phyloP scores from a whole-genome alignment of 768 basidiomycete species.

The Trametes punicea region DNA sequence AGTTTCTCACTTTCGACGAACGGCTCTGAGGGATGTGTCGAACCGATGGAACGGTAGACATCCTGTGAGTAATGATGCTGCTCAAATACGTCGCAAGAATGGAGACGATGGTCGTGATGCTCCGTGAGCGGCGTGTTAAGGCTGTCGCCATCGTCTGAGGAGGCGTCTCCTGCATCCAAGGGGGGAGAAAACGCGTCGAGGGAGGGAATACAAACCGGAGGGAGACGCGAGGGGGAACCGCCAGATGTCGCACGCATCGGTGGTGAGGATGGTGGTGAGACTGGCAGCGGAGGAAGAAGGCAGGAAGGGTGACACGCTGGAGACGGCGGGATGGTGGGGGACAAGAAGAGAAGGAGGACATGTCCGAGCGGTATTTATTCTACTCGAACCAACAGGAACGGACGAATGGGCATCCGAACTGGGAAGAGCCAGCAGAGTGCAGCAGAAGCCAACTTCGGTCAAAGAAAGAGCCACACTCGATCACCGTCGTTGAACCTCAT shows the following conservation, averaged over 20 bases:
- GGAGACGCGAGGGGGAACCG: constrained; percentile 1
- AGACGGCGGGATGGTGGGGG: constrained; percentile 13
- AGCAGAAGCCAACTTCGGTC: constrained; percentile 2
- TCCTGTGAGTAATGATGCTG: constrained; percentile 17
- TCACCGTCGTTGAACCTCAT: constrained; percentile 6
- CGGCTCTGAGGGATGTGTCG: not conserved
- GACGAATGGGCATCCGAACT: constrained; percentile 14
- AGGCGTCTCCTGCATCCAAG: constrained; percentile 32
- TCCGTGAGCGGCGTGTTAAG: constrained; percentile 40
- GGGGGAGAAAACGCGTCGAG: constrained; percentile 33
- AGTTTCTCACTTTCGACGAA: constrained; percentile 2
- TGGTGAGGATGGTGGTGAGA: not conserved
- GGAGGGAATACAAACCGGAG: constrained; percentile 12
- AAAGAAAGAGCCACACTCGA: constrained; percentile 17
- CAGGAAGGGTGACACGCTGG: constrained; percentile 14
- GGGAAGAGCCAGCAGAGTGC: not conserved
- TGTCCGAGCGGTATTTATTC: constrained; percentile 19
- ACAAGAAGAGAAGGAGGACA: constrained; percentile 14
- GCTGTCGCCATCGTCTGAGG: constrained; percentile 39
- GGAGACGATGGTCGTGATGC: constrained; percentile 28
- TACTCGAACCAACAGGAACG: constrained; percentile 6
- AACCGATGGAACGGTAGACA: constrained; percentile 4
- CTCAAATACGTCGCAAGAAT: constrained; percentile 24
- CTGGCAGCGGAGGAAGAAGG: constrained; percentile 3
- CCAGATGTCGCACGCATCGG: constrained; percentile 6